A percentile compares a stretch with the other conserved stretches of the same genome.
Evolutionary conservation across 257 asterid genomes (phyloP).

Genomic region (Orobanche coerulescens): DNA sequence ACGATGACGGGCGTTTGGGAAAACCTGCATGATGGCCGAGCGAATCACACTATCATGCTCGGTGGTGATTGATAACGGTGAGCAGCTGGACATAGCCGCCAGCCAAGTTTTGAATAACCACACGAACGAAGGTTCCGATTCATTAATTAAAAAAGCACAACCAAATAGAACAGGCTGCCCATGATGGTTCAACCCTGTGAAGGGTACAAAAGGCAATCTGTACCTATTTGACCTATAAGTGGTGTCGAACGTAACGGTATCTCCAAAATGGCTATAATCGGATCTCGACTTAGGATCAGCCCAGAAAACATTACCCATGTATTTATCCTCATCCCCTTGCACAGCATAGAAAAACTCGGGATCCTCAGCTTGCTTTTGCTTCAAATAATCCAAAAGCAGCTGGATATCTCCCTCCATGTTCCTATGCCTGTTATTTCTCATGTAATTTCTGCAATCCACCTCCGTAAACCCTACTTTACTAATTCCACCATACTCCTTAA

Average conservation of each 20-base stretch:
- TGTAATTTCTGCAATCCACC: slow-evolving; percentile 94
- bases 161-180: slow-evolving; percentile 95
- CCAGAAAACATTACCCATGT: slow-evolving; percentile 80
- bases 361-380: slow-evolving; percentile 67
- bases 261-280: slow-evolving; percentile 76
- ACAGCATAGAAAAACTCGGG: slow-evolving; percentile 67
- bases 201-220: slow-evolving; percentile 87
- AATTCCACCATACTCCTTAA: slow-evolving; percentile 95
- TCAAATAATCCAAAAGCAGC: slow-evolving; percentile 78
- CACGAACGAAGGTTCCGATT: slow-evolving; percentile 77
- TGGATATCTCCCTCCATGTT: slow-evolving; percentile 94
- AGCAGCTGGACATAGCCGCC: slow-evolving; percentile 66
- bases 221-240: slow-evolving; percentile 94
- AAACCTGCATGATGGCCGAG: slow-evolving; percentile 67
- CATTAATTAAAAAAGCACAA: slow-evolving; percentile 82
- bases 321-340: slow-evolving; percentile 82
- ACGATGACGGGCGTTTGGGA: slow-evolving; percentile 77
- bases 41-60: slow-evolving; percentile 77
- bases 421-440: slow-evolving; percentile 77
- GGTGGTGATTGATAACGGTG: slow-evolving; percentile 81
- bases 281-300: slow-evolving; percentile 73
- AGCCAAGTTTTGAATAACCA: slow-evolving; percentile 95
- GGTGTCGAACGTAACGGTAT: slow-evolving; percentile 89
- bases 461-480: slow-evolving; percentile 96
- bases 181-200: slow-evolving; percentile 94